These are phyloP conservation scores for Buxus sempervirens DNA, from an alignment of 164 flowering plant genomes.

Conservation along the genomic window DNA sequence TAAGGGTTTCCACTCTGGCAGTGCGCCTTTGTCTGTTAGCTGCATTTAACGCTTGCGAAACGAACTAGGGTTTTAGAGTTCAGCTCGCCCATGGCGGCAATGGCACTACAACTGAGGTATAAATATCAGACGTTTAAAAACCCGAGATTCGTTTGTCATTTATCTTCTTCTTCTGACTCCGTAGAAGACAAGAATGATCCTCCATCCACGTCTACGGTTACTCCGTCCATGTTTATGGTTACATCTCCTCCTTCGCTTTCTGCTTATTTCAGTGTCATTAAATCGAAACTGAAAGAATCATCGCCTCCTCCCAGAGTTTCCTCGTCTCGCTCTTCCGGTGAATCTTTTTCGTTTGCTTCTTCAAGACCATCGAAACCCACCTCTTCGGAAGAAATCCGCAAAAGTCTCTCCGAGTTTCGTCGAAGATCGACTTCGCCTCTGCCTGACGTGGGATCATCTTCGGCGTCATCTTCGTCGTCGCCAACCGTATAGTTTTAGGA, in stretches of 20 bases:
- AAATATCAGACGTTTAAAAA: slow-evolving; percentile 5
- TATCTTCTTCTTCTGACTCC: slow-evolving; percentile 27
- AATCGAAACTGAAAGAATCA: slow-evolving; percentile 37
- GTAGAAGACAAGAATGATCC: neutral
- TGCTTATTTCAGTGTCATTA: slow-evolving; percentile 39
- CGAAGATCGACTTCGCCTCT: slow-evolving; percentile 33
- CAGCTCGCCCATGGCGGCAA: slow-evolving; percentile 5
- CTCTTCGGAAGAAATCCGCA: slow-evolving; percentile 44
- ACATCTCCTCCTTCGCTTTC: slow-evolving; percentile 9
- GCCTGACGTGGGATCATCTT: slow-evolving; percentile 11
- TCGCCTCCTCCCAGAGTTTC: slow-evolving; percentile 12
- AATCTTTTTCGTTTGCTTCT: slow-evolving; percentile 7
- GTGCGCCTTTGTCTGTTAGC: too few species aligned
- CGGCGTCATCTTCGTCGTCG: slow-evolving; percentile 12
- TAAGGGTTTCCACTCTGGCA: too few species aligned
- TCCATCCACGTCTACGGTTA: neutral
- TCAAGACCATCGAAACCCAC: slow-evolving; percentile 16
- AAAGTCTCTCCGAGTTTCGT: slow-evolving; percentile 53
- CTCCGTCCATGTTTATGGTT: too few species aligned
- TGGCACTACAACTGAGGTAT: slow-evolving; percentile 18
- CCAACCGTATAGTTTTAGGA: slow-evolving; percentile 39
- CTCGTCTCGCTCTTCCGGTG: neutral
- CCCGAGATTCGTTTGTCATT: slow-evolving; percentile 30
- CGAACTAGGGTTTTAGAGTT: slow-evolving; percentile 10
- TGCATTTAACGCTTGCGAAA: too few species aligned